Conservation (phyloP, 2,329 filamentous ascomycete species). For the Phoma sp. region DNA sequence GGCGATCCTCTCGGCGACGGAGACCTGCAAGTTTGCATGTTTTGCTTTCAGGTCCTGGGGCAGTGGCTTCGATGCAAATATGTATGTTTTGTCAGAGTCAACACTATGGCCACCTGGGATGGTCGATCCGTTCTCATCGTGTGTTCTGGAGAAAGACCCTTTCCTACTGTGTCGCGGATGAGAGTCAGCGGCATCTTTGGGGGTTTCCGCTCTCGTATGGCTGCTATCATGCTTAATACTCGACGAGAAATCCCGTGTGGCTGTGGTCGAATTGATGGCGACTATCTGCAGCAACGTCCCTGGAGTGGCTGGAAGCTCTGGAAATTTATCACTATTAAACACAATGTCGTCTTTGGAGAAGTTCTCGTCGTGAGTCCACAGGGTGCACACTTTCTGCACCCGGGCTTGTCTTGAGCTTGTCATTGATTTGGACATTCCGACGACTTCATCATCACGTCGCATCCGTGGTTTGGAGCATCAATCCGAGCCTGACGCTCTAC, state of each 20-base stretch:
- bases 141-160: conserved; percentile 39
- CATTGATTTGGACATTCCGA: conserved; percentile 40
- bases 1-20: conserved; percentile 77
- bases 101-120: conserved; percentile 42
- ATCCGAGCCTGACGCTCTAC: background rate
- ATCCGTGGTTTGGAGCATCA: background rate
- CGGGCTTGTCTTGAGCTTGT: conserved; percentile 30
- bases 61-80: conserved; percentile 46
- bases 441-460: conserved; percentile 16
- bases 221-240: conserved; percentile 35
- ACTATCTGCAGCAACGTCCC: conserved; percentile 77
- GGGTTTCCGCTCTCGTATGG: conserved; percentile 36
- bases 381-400: conserved; percentile 53
- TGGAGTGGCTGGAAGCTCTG: conserved; percentile 65
- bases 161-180: conserved; percentile 33
- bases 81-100: conserved; percentile 45
- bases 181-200: conserved; percentile 23
- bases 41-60: conserved; percentile 48
- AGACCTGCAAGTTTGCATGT: conserved; percentile 53
- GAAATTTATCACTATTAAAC: conserved; percentile 75
- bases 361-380: conserved; percentile 72
- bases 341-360: conserved; percentile 80
- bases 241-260: conserved; percentile 54
- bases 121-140: conserved; percentile 48
- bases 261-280: conserved; percentile 61